Conservation (phyloP, 345 rosid species). For the Boechera divaricarpa region DNA sequence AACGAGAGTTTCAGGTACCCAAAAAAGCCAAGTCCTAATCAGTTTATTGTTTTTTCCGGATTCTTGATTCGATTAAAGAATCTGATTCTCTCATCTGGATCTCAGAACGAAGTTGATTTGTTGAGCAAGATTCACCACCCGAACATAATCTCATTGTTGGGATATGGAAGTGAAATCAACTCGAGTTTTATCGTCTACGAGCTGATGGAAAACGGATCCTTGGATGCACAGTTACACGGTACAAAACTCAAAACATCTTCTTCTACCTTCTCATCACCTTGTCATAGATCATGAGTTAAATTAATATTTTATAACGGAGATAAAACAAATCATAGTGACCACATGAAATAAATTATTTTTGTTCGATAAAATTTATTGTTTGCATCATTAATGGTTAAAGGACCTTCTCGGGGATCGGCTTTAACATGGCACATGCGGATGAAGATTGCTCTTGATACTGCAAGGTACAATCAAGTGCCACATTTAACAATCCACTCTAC, state of each 20-base stretch:
- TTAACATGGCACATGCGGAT: constrained; percentile 90
- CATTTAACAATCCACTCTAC: constrained; percentile 14
- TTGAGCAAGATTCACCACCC: constrained; percentile 76
- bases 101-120: constrained; percentile 88
- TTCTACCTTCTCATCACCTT: constrained; percentile 6
- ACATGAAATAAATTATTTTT: constrained; percentile 17
- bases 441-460: constrained; percentile 92
- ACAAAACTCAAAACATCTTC: constrained; percentile 17
- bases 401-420: constrained; percentile 83
- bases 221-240: constrained; percentile 89
- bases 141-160: constrained; percentile 78
- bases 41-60: not conserved
- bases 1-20: constrained; percentile 81
- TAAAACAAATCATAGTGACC: constrained; percentile 36
- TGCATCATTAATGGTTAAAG: constrained; percentile 51
- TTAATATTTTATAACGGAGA: constrained; percentile 4
- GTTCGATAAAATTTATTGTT: constrained; percentile 24
- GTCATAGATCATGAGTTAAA: not conserved
- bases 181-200: constrained; percentile 81
- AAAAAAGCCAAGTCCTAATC: not conserved
- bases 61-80: constrained; percentile 15
- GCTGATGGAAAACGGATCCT: constrained; percentile 85
- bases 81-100: not conserved
- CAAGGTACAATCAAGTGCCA: constrained; percentile 61
- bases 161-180: constrained; percentile 60